These are phyloP conservation scores for Podospora bellae-mahoneyi DNA, from an alignment of 495 filamentous ascomycete species.

Conservation along the genomic window DNA sequence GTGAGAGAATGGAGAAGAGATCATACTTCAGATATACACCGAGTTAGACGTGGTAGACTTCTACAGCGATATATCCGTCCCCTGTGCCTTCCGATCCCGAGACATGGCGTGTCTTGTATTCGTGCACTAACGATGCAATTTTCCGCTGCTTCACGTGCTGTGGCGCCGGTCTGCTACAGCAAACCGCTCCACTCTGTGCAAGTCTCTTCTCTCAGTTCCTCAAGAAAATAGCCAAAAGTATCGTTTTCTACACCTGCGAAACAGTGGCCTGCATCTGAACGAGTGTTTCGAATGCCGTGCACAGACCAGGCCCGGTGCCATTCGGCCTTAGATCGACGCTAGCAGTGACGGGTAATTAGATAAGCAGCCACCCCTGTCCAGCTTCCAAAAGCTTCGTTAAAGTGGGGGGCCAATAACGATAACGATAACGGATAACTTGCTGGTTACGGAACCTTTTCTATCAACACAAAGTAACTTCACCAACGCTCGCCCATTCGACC, in stretches of 20 bases:
- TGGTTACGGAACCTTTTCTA: not conserved
- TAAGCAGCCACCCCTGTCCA: not conserved
- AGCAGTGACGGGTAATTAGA: slow-evolving; percentile 4
- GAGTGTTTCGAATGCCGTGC: slow-evolving; percentile 6
- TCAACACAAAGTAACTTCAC: not conserved
- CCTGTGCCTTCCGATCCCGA: not conserved
- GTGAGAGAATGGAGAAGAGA: not conserved
- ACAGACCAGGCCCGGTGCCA: slow-evolving; percentile 2
- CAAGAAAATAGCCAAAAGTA: not conserved
- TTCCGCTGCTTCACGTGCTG: not conserved
- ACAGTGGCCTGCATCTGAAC: not conserved
- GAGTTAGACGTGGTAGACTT: not conserved
- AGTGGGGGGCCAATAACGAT: not conserved
- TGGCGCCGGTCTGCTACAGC: not conserved
- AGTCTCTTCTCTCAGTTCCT: not conserved
- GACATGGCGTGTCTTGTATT: not conserved
- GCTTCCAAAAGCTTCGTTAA: not conserved
- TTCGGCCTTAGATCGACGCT: slow-evolving; percentile 10
- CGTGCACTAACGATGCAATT: not conserved
- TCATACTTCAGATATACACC: not conserved
- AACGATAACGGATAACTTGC: not conserved
- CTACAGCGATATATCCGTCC: no score
- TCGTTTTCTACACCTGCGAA: not conserved
- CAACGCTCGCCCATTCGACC: not conserved
- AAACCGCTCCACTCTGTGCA: not conserved